Evolutionary conservation across 345 rosid species (phyloP), one percentile per base, ranked within the genome.

Genomic region (Xanthoceras sorbifolium): DNA sequence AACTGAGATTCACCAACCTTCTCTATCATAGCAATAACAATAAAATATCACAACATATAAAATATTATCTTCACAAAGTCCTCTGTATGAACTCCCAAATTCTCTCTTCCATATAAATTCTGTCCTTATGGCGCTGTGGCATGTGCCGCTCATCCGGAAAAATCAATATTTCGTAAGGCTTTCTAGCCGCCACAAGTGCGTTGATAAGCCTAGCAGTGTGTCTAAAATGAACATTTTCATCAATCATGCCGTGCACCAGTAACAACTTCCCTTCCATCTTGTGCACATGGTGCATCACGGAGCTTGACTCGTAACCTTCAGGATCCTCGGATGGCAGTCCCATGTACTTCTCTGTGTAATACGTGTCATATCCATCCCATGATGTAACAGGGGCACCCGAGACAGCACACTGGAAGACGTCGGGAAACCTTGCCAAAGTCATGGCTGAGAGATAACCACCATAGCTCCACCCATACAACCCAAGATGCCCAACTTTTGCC

Each of bases 311-410:
- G 10, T 92, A 93, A 0, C 80, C 79, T 29, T 48, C 73, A 2
- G 77, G 76, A 54, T 87, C 83, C 69, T 84, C 81, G 0, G 84
- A 57, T n/a, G 98, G 99, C 64, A 90, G 71, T 55, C 93, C 98
- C 99, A 95, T 93, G 92, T 92, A 95, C 81, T 92, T 95, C 83
- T 95, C 99, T 0, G 99, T 90, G 82, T 95, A 95, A 80, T 92
- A 95, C 0, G 98, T 85, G 87, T 95, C 97, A 6, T 92, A 95
- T 0, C 98, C 98, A 69, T 95, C 99, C 99, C 99, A 95, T 23
- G 98, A 89, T 28, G 99, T 93, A 31, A 95, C 99, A 0, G 98
- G 98, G 26, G 98, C 98, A 66, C 97, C 99, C 0, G 94, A 81
- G 42, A 93, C 85, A 3, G 97, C 98, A 1, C 97, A 95, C 9